phyloP scores from a whole-genome alignment of 2,329 filamentous ascomycete species.

The Exophiala alcalophila region DNA sequence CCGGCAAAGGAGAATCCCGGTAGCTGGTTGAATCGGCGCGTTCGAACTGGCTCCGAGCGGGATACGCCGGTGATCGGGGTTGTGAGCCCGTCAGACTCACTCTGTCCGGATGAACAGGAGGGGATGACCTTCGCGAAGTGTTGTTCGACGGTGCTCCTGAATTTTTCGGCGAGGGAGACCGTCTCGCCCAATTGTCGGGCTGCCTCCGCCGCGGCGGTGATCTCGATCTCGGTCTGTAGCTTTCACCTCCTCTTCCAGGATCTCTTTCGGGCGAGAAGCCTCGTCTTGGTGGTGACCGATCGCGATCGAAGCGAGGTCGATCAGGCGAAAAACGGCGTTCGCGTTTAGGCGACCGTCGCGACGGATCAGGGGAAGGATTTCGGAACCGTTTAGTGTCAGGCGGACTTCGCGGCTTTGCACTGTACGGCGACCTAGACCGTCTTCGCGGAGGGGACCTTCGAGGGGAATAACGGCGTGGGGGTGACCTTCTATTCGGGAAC shows the following conservation, averaged over 20 bases:
- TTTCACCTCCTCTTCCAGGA: slow-evolving; percentile 31
- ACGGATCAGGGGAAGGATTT: slow-evolving; percentile 36
- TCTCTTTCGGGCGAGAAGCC: slow-evolving; percentile 32
- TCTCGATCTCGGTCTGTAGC: slow-evolving; percentile 47
- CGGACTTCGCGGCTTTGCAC: slow-evolving; percentile 35
- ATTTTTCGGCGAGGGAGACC: slow-evolving; percentile 52
- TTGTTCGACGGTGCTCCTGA: slow-evolving; percentile 54
- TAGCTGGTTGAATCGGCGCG: slow-evolving; percentile 23
- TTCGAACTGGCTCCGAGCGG: slow-evolving; percentile 22
- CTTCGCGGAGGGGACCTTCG: slow-evolving; percentile 40
- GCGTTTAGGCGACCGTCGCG: slow-evolving; percentile 37
- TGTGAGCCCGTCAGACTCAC: slow-evolving; percentile 37
- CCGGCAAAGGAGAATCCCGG: slow-evolving; percentile 17
- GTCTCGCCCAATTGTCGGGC: slow-evolving; percentile 52
- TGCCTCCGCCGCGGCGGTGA: slow-evolving; percentile 51
- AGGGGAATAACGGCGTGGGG: slow-evolving; percentile 42
- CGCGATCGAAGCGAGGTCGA: slow-evolving; percentile 33
- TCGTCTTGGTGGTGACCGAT: slow-evolving; percentile 38
- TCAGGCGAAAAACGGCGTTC: slow-evolving; percentile 34
- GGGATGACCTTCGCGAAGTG: slow-evolving; percentile 62
- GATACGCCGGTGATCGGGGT: slow-evolving; percentile 30
- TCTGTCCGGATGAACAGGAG: slow-evolving; percentile 56
- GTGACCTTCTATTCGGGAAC: slow-evolving; percentile 38
- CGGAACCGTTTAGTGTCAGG: slow-evolving; percentile 36
- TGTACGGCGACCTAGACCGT: slow-evolving; percentile 42